Percentiles rank a stretch among this genome's conserved stretches.
Conservation (phyloP, 345 rosid species). For the Euphorbia pulcherrima region DNA sequence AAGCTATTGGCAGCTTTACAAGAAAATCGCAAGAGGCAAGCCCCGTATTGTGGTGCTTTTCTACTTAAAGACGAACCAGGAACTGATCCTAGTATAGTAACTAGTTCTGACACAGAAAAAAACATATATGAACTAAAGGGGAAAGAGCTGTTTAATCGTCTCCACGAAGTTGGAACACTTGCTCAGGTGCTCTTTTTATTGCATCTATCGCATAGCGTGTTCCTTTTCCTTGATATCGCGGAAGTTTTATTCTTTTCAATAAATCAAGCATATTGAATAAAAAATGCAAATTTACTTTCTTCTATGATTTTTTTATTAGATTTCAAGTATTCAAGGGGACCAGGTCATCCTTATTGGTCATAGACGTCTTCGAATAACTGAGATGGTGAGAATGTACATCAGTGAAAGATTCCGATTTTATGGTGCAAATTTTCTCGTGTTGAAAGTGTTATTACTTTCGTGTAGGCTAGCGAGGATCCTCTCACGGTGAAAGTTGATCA, state of each 20-base stretch:
- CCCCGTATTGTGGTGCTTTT: conserved; percentile 97
- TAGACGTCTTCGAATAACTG: conserved; percentile 82
- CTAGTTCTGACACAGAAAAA: conserved; percentile 69
- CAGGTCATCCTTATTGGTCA: conserved; percentile 94
- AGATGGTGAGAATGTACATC: conserved; percentile 59
- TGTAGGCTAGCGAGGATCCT: conserved; percentile 83
- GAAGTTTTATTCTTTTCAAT: not conserved
- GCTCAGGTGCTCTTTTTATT: conserved; percentile 60
- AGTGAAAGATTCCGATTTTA: not conserved
- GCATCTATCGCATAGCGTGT: conserved; percentile 5
- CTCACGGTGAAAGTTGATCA: conserved; percentile 97
- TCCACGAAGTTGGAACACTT: conserved; percentile 95
- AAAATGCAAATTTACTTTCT: not conserved
- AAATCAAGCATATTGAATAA: not conserved
- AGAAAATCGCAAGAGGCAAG: conserved; percentile 84
- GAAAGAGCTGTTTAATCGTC: conserved; percentile 69
- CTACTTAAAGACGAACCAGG: conserved; percentile 86
- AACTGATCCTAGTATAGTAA: conserved; percentile 54
- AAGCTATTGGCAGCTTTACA: conserved; percentile 90
- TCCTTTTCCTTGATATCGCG: not conserved
- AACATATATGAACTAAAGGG: conserved; percentile 65
- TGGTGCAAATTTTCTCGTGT: conserved; percentile 5
- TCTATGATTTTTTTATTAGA: conserved; percentile 41
- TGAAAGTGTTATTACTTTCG: conserved; percentile 21
- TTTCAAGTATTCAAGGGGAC: conserved; percentile 82